Evolutionary conservation across 1,284 basidiomycete genomes (phyloP), one percentile per base, ranked within the genome.

Genomic region (Earliella scabrosa): DNA sequence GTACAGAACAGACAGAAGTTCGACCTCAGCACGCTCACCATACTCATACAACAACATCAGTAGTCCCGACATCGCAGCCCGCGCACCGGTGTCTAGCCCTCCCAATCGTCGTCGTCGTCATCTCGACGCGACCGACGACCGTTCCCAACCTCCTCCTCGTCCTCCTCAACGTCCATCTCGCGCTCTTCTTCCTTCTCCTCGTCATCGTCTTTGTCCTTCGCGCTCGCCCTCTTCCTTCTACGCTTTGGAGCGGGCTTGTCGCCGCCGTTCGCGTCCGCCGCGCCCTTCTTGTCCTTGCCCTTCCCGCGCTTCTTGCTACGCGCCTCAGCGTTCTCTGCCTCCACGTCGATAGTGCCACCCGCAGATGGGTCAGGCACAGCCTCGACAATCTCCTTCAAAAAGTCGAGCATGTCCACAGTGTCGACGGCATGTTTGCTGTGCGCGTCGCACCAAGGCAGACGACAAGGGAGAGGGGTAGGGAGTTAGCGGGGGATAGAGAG

Each of bases 351-450:
- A 0, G 87, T 89, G 2, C 90, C 89, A 8, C 88, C 90, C 41
- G 88, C 87, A 6, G 90, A 90, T 0, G 95, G 95, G 72, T 98
- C 97, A 0, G 94, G 90, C 2, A 98, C 88, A 41, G 81, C 78
- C 67, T 91, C 88, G n/a, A 98, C 95, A 52, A 98, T 87, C 68
- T 98, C 96, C 69, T 95, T 93, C 44, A 98, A 82, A 72, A 99
- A 99, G 74, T 99, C 97, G 60, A 98, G 88, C 77, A 89, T 92
- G 59, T 95, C 89, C 31, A 88, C 92, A 10, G 87, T 89, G 61
- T 95, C 89, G 8, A 98, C 88, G 0, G 96, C 93, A 64, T 96
- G 91, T 81, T 99, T 99, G 60, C 97, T 98, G 70, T 29, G 23
- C 16, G 31, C 10, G 45, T n/a, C n/a, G n/a, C n/a, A n/a, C 35